Percentiles rank a stretch among this genome's conserved stretches.
Evolutionary conservation across 352 stramenopile genomes (phyloP).

Genomic region (Thalassiosira mediterranea): DNA sequence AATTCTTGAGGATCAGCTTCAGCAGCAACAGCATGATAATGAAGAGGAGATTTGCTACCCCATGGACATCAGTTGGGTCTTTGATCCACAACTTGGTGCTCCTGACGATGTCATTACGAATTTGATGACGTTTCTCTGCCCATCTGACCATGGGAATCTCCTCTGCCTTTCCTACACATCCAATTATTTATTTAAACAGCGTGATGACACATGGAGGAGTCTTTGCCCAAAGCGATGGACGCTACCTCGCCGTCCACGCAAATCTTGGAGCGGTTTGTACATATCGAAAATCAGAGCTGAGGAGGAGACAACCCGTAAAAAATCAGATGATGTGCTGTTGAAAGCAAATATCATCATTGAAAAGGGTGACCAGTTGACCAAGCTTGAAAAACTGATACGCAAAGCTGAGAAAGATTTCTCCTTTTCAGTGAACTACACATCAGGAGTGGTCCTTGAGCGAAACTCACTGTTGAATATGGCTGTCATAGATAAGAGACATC

Average conservation of each 20-base stretch:
- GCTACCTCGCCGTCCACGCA: slow-evolving; percentile 67
- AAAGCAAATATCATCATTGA: slow-evolving; percentile 56
- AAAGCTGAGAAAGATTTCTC: slow-evolving; percentile 65
- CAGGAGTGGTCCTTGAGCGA: slow-evolving; percentile 70
- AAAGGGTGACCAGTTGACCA: slow-evolving; percentile 70
- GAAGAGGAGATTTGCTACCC: no score
- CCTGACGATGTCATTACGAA: slow-evolving; percentile 74
- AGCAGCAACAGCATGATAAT: slow-evolving; percentile 7
- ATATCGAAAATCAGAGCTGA: slow-evolving; percentile 61
- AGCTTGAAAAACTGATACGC: slow-evolving; percentile 73
- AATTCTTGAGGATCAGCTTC: slow-evolving; percentile 36
- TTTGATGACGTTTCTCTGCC: slow-evolving; percentile 59
- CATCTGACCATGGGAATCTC: slow-evolving; percentile 61
- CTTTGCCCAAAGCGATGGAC: slow-evolving; percentile 74
- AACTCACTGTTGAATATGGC: slow-evolving; percentile 80
- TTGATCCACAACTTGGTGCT: slow-evolving; percentile 56
- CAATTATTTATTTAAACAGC: slow-evolving; percentile 52
- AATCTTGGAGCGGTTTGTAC: slow-evolving; percentile 77
- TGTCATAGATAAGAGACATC: slow-evolving; percentile 70
- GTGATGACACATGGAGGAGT: slow-evolving; percentile 63
- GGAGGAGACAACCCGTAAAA: slow-evolving; percentile 55
- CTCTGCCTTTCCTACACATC: slow-evolving; percentile 57
- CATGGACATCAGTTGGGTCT: slow-evolving; percentile 69
- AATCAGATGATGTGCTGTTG: slow-evolving; percentile 69
- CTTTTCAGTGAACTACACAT: slow-evolving; percentile 76